Percentiles rank a stretch among this genome's conserved stretches.
Evolutionary conservation across 768 basidiomycete genomes (phyloP).

Genomic region (Amanita pseudoporphyria): DNA sequence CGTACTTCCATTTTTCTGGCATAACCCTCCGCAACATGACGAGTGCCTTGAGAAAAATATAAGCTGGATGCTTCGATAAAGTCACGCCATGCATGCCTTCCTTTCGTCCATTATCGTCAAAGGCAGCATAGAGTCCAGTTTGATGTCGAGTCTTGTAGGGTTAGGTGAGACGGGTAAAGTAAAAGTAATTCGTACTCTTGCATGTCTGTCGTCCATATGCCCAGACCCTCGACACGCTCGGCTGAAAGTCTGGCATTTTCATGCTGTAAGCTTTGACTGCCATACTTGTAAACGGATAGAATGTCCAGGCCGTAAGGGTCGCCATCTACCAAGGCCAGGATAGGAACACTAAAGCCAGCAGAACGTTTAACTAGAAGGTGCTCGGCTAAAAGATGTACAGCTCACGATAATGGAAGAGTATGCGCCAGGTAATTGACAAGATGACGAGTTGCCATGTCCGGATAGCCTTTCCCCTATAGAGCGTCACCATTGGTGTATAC

Average conservation of each 20-base stretch:
- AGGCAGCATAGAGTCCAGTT: slow-evolving; percentile 52
- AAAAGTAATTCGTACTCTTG: slow-evolving; percentile 32
- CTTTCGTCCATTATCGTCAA: slow-evolving; percentile 64
- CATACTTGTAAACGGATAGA: slow-evolving; percentile 77
- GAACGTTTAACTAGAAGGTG: not conserved
- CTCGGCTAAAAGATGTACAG: not conserved
- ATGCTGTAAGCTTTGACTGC: slow-evolving; percentile 61
- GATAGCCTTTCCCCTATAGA: slow-evolving; percentile 89
- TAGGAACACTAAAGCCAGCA: slow-evolving; percentile 47
- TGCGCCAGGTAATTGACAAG: slow-evolving; percentile 67
- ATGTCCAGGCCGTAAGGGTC: slow-evolving; percentile 94
- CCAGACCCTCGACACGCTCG: slow-evolving; percentile 68
- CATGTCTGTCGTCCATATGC: slow-evolving; percentile 64
- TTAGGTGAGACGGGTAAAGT: not conserved
- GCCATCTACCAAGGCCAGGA: slow-evolving; percentile 77
- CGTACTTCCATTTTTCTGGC: slow-evolving; percentile 61
- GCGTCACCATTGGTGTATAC: not conserved
- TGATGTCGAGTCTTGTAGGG: slow-evolving; percentile 44
- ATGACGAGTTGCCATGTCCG: slow-evolving; percentile 85
- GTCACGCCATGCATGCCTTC: slow-evolving; percentile 38
- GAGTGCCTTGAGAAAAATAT: slow-evolving; percentile 36
- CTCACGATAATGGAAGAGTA: slow-evolving; percentile 51
- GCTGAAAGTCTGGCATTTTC: slow-evolving; percentile 65
- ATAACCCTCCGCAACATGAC: slow-evolving; percentile 47
- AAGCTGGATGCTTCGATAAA: not conserved